These are phyloP conservation scores for Inonotus obliquus DNA, from an alignment of 1,284 basidiomycete species.

Conservation along the genomic window DNA sequence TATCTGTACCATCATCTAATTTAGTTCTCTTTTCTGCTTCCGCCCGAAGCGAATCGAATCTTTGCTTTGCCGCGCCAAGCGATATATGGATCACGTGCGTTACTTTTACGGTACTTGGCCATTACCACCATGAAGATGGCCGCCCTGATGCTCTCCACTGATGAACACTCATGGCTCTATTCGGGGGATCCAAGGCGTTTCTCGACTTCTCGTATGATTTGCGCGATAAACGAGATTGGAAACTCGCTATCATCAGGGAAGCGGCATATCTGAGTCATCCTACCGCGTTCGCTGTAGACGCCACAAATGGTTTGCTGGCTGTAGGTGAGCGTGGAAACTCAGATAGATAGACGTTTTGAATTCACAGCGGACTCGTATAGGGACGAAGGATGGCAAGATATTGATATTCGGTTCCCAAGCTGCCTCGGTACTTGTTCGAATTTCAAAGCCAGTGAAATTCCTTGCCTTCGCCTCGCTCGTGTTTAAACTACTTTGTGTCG, in stretches of 20 bases:
- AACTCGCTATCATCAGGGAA: constrained; percentile 41
- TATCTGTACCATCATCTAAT: constrained; percentile 6
- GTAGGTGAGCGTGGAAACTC: constrained; percentile 39
- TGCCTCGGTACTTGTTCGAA: constrained; percentile 48
- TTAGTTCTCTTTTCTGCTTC: background rate
- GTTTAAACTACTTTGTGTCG: constrained; percentile 59
- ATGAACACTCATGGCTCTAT: constrained; percentile 6
- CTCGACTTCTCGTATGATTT: constrained; percentile 52
- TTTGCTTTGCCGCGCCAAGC: background rate
- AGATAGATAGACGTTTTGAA: background rate
- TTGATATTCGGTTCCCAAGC: constrained; percentile 63
- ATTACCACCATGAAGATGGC: background rate
- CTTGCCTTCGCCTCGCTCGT: constrained; percentile 57
- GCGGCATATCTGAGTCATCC: constrained; percentile 53
- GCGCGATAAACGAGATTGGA: constrained; percentile 54
- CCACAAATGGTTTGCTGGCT: constrained; percentile 69
- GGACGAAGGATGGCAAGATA: constrained; percentile 52
- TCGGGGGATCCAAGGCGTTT: constrained; percentile 15
- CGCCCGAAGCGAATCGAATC: background rate
- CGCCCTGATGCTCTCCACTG: background rate
- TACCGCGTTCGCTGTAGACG: constrained; percentile 63
- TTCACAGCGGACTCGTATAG: constrained; percentile 32
- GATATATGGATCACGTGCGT: background rate
- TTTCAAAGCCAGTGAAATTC: constrained; percentile 56
- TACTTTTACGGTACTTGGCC: background rate